Conservation (phyloP, 768 basidiomycete species). For the Boletus barrowsii region DNA sequence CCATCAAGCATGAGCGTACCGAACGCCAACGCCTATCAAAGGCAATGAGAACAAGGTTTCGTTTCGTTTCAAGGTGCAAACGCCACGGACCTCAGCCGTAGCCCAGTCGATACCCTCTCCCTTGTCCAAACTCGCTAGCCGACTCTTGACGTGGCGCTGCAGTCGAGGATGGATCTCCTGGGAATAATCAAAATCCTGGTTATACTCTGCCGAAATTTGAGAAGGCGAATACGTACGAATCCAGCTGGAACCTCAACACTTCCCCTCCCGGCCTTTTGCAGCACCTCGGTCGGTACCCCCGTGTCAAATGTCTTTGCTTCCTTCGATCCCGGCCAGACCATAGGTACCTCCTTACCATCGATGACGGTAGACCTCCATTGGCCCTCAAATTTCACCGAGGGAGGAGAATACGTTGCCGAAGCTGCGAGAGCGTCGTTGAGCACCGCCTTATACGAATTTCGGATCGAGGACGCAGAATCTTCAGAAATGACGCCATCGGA, state of each 20-base stretch:
- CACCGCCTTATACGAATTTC: conserved; percentile 54
- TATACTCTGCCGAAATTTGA: not conserved
- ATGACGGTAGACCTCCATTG: conserved; percentile 54
- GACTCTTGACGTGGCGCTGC: conserved; percentile 73
- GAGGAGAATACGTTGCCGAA: conserved; percentile 46
- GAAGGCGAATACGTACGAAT: conserved; percentile 53
- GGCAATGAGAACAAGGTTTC: not conserved
- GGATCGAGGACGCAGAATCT: conserved; percentile 47
- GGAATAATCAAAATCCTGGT: not conserved
- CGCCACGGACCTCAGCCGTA: conserved; percentile 68
- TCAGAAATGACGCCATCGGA: conserved; percentile 42
- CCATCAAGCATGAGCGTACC: conserved; percentile 83
- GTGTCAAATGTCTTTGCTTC: conserved; percentile 63
- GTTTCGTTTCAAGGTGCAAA: not conserved
- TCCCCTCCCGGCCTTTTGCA: conserved; percentile 60
- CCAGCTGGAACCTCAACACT: conserved; percentile 58
- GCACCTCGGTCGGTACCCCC: conserved; percentile 51
- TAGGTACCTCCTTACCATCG: conserved; percentile 15
- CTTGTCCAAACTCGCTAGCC: conserved; percentile 64
- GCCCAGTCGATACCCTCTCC: conserved; percentile 84
- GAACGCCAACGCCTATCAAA: conserved; percentile 73
- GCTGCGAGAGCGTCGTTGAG: conserved; percentile 61
- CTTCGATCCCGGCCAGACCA: conserved; percentile 57
- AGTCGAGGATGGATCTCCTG: conserved; percentile 80
- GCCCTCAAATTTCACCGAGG: conserved; percentile 53